Conservation (phyloP, 495 filamentous ascomycete species). For the Melanomma pulvis-pyrius region DNA sequence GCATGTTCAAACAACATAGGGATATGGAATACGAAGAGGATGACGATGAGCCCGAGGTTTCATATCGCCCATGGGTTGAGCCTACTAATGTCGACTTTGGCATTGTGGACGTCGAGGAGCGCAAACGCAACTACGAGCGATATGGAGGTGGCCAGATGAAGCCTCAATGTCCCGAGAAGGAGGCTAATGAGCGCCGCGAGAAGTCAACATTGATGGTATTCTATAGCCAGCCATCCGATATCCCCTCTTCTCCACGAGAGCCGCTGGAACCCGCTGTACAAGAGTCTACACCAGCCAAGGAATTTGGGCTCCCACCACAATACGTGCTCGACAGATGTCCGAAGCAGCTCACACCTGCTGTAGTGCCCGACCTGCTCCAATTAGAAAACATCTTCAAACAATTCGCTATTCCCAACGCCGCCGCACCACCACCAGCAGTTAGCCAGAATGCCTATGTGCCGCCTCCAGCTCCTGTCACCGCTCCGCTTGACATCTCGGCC, state of each 20-base stretch:
- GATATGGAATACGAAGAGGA: conserved; percentile 69
- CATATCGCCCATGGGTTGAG: conserved; percentile 50
- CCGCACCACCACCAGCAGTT: background rate
- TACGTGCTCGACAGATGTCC: conserved; percentile 18
- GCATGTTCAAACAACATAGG: conserved; percentile 74
- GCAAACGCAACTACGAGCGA: conserved; percentile 59
- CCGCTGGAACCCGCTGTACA: conserved; percentile 54
- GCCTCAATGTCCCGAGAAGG: conserved; percentile 66
- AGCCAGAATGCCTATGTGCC: conserved; percentile 1
- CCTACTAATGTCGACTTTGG: conserved; percentile 60
- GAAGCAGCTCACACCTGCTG: conserved; percentile 39
- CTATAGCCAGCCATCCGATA: conserved; percentile 72
- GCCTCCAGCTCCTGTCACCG: conserved; percentile 8
- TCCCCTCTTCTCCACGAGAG: conserved; percentile 77
- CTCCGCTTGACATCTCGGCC: conserved; percentile 13
- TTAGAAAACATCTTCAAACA: conserved; percentile 39
- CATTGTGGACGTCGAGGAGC: conserved; percentile 55
- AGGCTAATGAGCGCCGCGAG: conserved; percentile 71
- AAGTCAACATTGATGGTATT: conserved; percentile 79
- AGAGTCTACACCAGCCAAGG: conserved; percentile 42
- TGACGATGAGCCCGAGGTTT: conserved; percentile 61
- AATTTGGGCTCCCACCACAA: conserved; percentile 57
- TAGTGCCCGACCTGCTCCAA: conserved; percentile 33
- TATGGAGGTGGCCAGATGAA: conserved; percentile 62
- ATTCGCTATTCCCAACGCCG: conserved; percentile 32